These are phyloP conservation scores for Silene vulgaris DNA, from an alignment of 179 eudicot genomes.

Conservation along the genomic window DNA sequence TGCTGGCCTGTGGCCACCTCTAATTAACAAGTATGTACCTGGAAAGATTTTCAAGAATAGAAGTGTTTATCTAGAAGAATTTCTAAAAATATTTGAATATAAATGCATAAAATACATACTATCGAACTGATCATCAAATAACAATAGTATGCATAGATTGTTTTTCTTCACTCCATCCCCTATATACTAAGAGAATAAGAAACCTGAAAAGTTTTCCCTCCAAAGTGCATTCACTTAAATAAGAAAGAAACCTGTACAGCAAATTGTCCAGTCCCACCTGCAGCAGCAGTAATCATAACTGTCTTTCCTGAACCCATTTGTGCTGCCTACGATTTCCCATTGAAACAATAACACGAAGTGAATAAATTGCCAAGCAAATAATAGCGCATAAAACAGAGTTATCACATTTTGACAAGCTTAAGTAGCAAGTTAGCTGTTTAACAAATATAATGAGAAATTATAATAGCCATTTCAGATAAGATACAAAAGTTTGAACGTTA, in stretches of 20 bases:
- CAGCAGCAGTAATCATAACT: constrained; percentile 96
- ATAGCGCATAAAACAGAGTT: not conserved
- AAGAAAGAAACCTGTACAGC: constrained; percentile 74
- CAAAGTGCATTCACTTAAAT: no score
- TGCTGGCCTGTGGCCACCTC: no score
- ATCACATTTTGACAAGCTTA: not conserved
- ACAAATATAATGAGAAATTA: not conserved
- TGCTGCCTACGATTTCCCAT: constrained; percentile 56
- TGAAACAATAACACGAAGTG: constrained; percentile 10
- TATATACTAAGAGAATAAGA: no score
- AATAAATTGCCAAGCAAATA: not conserved
- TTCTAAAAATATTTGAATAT: not conserved
- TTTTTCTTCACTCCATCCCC: not conserved
- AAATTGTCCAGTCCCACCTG: constrained; percentile 98
- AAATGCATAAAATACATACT: not conserved
- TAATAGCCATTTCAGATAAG: not conserved
- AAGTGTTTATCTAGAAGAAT: not conserved
- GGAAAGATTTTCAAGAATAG: not conserved
- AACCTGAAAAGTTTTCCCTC: no score
- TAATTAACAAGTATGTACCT: not conserved
- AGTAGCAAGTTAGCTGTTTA: not conserved
- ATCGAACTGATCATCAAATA: not conserved
- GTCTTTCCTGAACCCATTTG: constrained; percentile 73
- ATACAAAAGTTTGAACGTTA: not conserved
- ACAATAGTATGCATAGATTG: constrained; percentile 1